phyloP scores from a whole-genome alignment of 176 grass and related monocot genomes.

The Secale cereale region DNA sequence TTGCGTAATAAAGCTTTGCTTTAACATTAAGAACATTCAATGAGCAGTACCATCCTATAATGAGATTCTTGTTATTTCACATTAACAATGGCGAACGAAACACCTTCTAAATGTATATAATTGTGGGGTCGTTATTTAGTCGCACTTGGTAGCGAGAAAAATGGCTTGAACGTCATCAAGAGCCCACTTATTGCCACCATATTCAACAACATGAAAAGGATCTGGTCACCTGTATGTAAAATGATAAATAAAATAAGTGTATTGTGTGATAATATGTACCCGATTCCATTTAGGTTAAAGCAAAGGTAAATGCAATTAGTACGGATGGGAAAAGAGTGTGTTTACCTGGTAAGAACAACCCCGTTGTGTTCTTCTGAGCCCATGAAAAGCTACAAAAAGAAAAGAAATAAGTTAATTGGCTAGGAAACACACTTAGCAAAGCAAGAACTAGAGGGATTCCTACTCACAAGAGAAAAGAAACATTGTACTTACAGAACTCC shows the following conservation, averaged over 20 bases:
- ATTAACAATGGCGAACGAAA: not conserved
- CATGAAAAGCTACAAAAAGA: constrained; percentile 45
- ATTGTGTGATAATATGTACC: not conserved
- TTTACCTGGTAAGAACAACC: constrained; percentile 46
- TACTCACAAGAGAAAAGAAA: not conserved
- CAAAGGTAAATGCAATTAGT: not conserved
- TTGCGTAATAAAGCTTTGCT: no score
- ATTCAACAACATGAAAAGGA: constrained; percentile 54
- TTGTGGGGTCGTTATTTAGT: constrained; percentile 2
- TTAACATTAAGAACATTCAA: not conserved
- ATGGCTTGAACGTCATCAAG: constrained; percentile 43
- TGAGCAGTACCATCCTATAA: not conserved
- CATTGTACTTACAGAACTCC: constrained; percentile 45
- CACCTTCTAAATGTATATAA: not conserved
- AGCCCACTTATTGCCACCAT: constrained; percentile 41
- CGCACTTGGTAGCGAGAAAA: constrained; percentile 21
- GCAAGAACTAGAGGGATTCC: not conserved
- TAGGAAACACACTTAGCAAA: not conserved
- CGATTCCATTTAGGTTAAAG: not conserved
- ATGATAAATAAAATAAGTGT: not conserved
- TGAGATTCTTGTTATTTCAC: not conserved
- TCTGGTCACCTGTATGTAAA: constrained; percentile 46
- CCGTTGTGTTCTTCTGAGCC: constrained; percentile 48
- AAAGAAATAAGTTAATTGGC: not conserved
- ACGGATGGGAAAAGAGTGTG: not conserved